These are phyloP conservation scores for Fomitiporia mediterranea DNA, from an alignment of 1,284 basidiomycete genomes.

Conservation along the genomic window DNA sequence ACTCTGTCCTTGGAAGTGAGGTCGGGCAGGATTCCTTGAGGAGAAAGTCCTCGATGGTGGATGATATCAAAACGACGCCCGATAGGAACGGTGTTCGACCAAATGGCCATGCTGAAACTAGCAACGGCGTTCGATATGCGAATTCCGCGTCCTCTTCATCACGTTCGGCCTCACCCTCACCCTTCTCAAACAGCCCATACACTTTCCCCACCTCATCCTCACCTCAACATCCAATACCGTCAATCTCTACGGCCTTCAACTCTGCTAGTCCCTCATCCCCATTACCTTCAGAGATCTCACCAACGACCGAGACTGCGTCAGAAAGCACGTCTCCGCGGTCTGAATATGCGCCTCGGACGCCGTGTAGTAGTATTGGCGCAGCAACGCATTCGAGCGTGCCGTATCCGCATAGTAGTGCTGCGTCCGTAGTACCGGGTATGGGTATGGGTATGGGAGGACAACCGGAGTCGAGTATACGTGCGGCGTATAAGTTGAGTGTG, in stretches of 20 bases:
- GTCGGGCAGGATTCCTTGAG: conserved; percentile 21
- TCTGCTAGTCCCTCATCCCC: background rate
- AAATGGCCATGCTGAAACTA: conserved; percentile 20
- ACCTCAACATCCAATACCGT: background rate
- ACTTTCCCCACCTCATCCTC: conserved; percentile 3
- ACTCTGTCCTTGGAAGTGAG: conserved; percentile 27
- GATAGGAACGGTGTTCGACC: background rate
- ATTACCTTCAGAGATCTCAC: background rate
- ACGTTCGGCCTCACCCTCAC: conserved; percentile 14
- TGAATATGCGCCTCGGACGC: conserved; percentile 4
- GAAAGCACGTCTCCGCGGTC: conserved; percentile 7
- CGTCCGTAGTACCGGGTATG: too few species aligned
- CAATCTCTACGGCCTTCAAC: conserved; percentile 1
- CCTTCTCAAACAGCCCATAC: background rate
- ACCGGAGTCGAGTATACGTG: conserved; percentile 44
- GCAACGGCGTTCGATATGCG: conserved; percentile 25
- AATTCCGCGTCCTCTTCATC: conserved; percentile 23
- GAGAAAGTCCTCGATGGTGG: conserved; percentile 26
- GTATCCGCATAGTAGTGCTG: conserved; percentile 22
- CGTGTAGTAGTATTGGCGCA: conserved; percentile 4
- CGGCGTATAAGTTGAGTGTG: conserved; percentile 50
- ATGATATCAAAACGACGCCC: conserved; percentile 22
- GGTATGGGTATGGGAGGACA: conserved; percentile 17
- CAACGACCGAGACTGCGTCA: background rate
- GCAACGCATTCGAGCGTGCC: background rate